A percentile compares a stretch with the other conserved stretches of the same genome.
Conservation (phyloP, 148 eudicot genomes). For the Chenopodium suecicum region DNA sequence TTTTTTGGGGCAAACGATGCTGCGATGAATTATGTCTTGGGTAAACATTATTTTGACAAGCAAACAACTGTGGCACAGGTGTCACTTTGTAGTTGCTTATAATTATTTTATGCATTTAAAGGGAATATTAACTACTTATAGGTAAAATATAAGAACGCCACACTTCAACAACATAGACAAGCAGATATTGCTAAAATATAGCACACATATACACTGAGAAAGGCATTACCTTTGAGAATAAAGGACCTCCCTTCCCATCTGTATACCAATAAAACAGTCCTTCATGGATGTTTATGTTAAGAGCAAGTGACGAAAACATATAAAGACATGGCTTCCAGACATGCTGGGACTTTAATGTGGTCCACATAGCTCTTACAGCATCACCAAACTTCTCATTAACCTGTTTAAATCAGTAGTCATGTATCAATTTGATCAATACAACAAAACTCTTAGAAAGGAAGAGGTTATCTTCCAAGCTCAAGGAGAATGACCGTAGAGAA, state of each 20-base stretch:
- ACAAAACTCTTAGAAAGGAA: background rate
- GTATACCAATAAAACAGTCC: constrained; percentile 37
- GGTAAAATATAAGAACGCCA: background rate
- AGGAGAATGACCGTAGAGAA: background rate
- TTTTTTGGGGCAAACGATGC: too few relatives aligned
- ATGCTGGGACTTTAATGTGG: constrained; percentile 27
- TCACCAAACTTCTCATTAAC: constrained; percentile 27
- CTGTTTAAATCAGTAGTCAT: constrained; percentile 11
- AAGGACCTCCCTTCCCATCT: constrained; percentile 30
- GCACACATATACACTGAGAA: background rate
- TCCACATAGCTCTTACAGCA: constrained; percentile 32
- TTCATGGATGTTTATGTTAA: constrained; percentile 31
- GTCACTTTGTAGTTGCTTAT: too few relatives aligned
- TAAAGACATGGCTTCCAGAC: constrained; percentile 37
- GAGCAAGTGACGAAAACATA: constrained; percentile 33
- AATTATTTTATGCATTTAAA: background rate
- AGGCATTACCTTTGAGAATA: constrained; percentile 28
- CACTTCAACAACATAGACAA: background rate
- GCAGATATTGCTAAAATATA: background rate
- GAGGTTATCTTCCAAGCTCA: background rate
- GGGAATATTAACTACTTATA: background rate
- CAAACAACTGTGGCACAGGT: too few relatives aligned
- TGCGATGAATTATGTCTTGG: too few relatives aligned
- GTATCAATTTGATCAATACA: background rate
- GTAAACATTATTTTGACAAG: too few relatives aligned